Base-by-base conservation (phyloP, 1,139 yeast genomes). In the Arxiozyma heterogenica region DNA sequence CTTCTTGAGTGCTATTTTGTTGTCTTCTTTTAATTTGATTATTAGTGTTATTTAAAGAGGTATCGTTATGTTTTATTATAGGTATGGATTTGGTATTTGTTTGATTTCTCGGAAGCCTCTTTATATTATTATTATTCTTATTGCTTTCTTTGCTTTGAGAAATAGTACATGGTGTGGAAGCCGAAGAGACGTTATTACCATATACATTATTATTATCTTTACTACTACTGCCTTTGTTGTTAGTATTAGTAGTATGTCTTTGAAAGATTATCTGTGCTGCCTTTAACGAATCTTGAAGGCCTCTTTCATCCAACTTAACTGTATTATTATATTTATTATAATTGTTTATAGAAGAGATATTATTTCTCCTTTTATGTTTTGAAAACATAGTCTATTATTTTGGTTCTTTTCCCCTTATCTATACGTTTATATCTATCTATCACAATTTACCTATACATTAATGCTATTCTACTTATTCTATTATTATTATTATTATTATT, bases 181-280 rank as follows among this genome's bases (percentile, higher is more conserved):
- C n/a, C 6, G n/a, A 34, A 34, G 39, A 34, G 39, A n/a, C n/a
- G 15, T 12, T 34, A 12, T 3, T 34, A 12, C 39, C 8, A 6
- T 34, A 34, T 34, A 34, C 15, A n/a, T 34, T 34, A 12, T 34
- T 23, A 43, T 18, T 7, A 8, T 44, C 20, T 38, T 25, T 41
- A 22, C 18, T 48, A 27, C 12, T 11, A n/a, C 11, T 18, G 34
- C 17, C 30, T 21, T 15, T 27, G 21, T 27, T 9, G 21, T 22
- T 34, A 6, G 25, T 25, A 12, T 49, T 46, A 15, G 38, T 21
- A 15, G 52, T 52, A 48, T 63, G 62, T 47, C 58, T 57, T 56
- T 61, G 61, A 55, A 62, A 63, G 6, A 58, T 63, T 2, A 61
- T 61, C 53, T 63, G 64, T 7, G 65, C 66, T 15, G 65, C 66